These are phyloP conservation scores for Rhipidocladum racemiflorum DNA, from an alignment of 176 grass and related monocot genomes.

Conservation along the genomic window DNA sequence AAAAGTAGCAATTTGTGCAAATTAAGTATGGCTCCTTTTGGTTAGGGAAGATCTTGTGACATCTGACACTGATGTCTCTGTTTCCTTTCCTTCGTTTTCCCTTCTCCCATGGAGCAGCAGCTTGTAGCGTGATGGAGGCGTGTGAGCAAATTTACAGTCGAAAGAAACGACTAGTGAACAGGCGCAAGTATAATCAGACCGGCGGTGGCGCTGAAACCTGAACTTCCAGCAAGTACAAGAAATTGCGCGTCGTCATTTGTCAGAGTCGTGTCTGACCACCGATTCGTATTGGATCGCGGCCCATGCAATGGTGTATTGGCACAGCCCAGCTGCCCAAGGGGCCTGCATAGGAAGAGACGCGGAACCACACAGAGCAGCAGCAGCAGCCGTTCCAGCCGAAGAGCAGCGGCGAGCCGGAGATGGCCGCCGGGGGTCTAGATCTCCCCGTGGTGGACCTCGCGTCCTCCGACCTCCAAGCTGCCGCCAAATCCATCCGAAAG, in stretches of 20 bases:
- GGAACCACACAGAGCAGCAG: not conserved
- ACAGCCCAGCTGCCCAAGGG: not conserved
- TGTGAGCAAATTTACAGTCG: not conserved
- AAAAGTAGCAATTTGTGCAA: not conserved
- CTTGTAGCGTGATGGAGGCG: not conserved
- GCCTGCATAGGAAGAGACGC: not conserved
- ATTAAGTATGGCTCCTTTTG: not conserved
- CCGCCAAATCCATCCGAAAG: slow-evolving; percentile 48
- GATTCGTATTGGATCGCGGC: not conserved
- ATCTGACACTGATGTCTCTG: not conserved
- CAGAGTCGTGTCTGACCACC: not conserved
- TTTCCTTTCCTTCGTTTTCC: not conserved
- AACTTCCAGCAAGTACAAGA: too few relatives aligned
- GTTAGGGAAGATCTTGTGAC: slow-evolving; percentile 3
- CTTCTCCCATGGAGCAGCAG: not conserved
- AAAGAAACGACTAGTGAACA: not conserved
- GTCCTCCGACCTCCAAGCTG: slow-evolving; percentile 44
- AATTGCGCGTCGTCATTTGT: not conserved
- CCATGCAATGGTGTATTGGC: not conserved
- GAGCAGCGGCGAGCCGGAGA: not conserved
- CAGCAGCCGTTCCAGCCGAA: not conserved
- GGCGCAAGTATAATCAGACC: not conserved
- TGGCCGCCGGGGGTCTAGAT: slow-evolving; percentile 24
- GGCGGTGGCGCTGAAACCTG: not conserved
- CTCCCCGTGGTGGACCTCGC: slow-evolving; percentile 72